These are phyloP conservation scores for Arthrobotrys entomopaga DNA, from an alignment of 2,329 filamentous ascomycete species.

Conservation along the genomic window DNA sequence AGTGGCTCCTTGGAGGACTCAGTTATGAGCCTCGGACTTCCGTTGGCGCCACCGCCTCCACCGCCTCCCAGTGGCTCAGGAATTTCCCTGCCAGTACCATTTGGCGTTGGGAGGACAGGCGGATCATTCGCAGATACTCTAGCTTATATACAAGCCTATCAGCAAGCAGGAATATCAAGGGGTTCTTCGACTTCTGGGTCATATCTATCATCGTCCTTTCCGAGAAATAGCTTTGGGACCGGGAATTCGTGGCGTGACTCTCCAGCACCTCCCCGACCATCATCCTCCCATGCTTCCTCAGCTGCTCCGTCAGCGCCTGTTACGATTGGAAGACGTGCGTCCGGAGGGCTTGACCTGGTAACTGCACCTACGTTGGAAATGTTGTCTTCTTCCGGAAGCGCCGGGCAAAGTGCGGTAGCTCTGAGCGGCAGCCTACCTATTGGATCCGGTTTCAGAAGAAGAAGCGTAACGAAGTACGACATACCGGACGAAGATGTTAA, in stretches of 20 bases:
- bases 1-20: conserved; percentile 51
- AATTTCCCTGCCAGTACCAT: conserved; percentile 29
- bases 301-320: conserved; percentile 25
- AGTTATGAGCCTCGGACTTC: conserved; percentile 51
- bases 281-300: conserved; percentile 41
- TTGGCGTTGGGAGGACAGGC: conserved; percentile 42
- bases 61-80: conserved; percentile 42
- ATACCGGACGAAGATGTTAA: conserved; percentile 55
- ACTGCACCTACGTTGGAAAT: conserved; percentile 50
- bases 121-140: conserved; percentile 47
- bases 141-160: conserved; percentile 52
- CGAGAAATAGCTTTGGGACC: conserved; percentile 47
- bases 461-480: conserved; percentile 53
- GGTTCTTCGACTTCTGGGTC: conserved; percentile 51
- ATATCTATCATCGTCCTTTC: conserved; percentile 52
- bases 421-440: conserved; percentile 39
- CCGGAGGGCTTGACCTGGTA: conserved; percentile 40
- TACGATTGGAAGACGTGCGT: conserved; percentile 38
- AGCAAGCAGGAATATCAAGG: conserved; percentile 49
- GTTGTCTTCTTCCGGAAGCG: conserved; percentile 40
- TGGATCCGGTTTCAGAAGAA: conserved; percentile 48
- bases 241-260: conserved; percentile 45
- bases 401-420: conserved; percentile 15
- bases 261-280: conserved; percentile 49
- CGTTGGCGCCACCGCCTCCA: conserved; percentile 48